These are phyloP conservation scores for Kodamaea kakaduensis DNA, from an alignment of 805 yeast species.

Conservation along the genomic window DNA sequence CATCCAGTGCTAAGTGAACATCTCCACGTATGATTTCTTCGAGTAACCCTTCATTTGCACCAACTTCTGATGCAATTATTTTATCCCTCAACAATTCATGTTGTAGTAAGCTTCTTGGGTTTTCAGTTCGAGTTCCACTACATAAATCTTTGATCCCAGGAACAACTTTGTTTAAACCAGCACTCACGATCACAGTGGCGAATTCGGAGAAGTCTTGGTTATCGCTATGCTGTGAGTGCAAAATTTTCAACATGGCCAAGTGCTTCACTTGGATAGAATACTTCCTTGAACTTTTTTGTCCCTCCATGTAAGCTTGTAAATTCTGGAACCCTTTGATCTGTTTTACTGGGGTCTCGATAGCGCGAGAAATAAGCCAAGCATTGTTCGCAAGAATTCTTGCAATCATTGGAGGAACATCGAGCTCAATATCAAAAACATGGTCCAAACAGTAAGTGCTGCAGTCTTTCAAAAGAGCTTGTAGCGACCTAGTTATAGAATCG, in stretches of 20 bases:
- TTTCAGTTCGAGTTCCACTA: neutral
- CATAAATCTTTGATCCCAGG: neutral
- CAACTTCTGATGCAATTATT: neutral
- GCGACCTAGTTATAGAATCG: neutral
- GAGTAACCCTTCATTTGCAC: neutral
- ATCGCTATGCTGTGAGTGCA: neutral
- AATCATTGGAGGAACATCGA: constrained; percentile 5
- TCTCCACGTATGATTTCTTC: neutral
- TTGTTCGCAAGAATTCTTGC: constrained; percentile 2
- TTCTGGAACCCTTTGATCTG: neutral
- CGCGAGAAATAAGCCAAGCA: constrained; percentile 3
- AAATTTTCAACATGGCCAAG: constrained; percentile 1
- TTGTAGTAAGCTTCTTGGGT: constrained; percentile 7
- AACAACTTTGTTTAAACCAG: neutral
- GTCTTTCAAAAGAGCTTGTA: neutral
- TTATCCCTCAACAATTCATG: constrained; percentile 1
- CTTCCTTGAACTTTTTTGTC: no score
- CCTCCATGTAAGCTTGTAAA: no score
- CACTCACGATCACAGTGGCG: neutral
- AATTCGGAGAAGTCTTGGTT: constrained; percentile 1
- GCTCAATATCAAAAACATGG: constrained; percentile 7
- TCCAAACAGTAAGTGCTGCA: constrained; percentile 5
- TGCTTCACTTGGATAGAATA: constrained; percentile 1
- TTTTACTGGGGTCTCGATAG: constrained; percentile 1
- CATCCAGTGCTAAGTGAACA: constrained; percentile 1